phyloP scores from a whole-genome alignment of 768 basidiomycete genomes.

The Leccinum olivaceopallidum region DNA sequence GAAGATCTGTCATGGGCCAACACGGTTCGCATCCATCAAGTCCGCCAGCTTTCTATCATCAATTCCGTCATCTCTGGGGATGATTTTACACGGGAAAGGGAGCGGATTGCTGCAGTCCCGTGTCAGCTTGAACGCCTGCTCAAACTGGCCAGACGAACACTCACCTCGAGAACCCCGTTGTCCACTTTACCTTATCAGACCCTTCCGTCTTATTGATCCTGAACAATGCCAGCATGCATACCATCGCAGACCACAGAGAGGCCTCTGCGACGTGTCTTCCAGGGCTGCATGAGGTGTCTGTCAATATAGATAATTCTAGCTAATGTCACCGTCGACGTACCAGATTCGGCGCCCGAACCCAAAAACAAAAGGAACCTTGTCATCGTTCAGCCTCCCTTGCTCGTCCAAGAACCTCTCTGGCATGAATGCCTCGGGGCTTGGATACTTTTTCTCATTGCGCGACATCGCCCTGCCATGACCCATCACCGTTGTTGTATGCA shows the following conservation, averaged over 20 bases:
- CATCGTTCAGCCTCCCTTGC: background rate
- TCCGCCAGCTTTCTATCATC: background rate
- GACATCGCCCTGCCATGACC: background rate
- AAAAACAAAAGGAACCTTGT: background rate
- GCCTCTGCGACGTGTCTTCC: constrained; percentile 25
- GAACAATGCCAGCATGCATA: constrained; percentile 18
- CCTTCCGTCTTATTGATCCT: constrained; percentile 19
- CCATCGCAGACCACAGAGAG: constrained; percentile 25
- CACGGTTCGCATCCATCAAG: background rate
- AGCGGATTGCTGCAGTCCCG: constrained; percentile 11
- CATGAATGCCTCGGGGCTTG: background rate
- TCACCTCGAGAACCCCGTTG: constrained; percentile 13
- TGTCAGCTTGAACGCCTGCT: background rate
- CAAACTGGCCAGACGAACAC: background rate
- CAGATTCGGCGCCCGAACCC: constrained; percentile 27
- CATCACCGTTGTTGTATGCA: background rate
- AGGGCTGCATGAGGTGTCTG: constrained; percentile 3
- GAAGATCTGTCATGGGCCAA: background rate
- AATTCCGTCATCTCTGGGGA: background rate
- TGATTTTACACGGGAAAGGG: constrained; percentile 4
- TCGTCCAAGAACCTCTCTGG: background rate
- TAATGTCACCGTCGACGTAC: background rate
- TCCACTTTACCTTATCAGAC: constrained; percentile 20
- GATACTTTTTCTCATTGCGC: background rate
- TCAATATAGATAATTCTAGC: background rate